Conservation (phyloP, 371 early-diverging fungal genomes). For the Gilbertella persicaria region DNA sequence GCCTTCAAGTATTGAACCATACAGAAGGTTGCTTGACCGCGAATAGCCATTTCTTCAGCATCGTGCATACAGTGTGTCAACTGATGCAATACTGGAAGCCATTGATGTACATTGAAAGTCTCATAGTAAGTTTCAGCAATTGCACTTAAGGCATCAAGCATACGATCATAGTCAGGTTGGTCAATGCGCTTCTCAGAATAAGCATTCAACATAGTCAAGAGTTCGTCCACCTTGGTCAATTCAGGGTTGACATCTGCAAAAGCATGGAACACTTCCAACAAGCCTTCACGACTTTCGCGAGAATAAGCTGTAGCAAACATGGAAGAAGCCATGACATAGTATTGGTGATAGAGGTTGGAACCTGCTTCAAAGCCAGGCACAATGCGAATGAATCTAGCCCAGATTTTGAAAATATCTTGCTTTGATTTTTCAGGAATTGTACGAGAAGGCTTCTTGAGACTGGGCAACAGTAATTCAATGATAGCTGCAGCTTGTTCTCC, state of each 20-base stretch:
- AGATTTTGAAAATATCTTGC: conserved; percentile 78
- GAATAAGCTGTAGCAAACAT: conserved; percentile 61
- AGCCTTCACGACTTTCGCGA: conserved; percentile 59
- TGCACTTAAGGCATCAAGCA: conserved; percentile 75
- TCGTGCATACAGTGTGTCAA: conserved; percentile 80
- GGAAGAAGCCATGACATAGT: conserved; percentile 60
- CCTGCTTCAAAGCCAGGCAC: conserved; percentile 53
- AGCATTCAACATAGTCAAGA: conserved; percentile 78
- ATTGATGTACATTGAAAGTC: conserved; percentile 67
- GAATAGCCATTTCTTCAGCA: conserved; percentile 83
- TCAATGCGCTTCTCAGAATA: conserved; percentile 77
- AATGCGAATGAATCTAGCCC: conserved; percentile 67
- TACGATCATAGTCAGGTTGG: conserved; percentile 85
- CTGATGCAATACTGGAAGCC: conserved; percentile 92
- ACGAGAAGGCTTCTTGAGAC: conserved; percentile 69
- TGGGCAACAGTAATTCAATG: conserved; percentile 82
- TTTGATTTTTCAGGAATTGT: conserved; percentile 82
- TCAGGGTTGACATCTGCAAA: conserved; percentile 67
- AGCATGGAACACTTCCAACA: conserved; percentile 62
- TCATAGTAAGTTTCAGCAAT: conserved; percentile 69
- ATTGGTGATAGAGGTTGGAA: conserved; percentile 48
- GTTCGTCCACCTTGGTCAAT: conserved; percentile 51
- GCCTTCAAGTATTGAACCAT: conserved; percentile 64
- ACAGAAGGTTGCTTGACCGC: conserved; percentile 80
- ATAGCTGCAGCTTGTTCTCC: conserved; percentile 68